phyloP scores from a whole-genome alignment of 1,284 basidiomycete species.

The Flammula alnicola region DNA sequence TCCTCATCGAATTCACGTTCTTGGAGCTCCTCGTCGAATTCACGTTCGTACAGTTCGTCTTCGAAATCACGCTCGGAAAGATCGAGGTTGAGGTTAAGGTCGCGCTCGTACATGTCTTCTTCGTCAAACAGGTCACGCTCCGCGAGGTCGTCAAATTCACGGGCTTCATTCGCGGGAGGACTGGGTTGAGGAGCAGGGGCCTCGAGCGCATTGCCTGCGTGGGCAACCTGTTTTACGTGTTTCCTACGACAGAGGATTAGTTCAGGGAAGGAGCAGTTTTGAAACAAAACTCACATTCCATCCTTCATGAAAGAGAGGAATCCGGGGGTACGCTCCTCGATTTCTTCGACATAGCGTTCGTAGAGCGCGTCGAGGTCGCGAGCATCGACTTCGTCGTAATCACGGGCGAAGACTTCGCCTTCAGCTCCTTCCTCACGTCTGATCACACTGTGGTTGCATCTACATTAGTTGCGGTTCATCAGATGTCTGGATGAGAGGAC shows the following conservation, averaged over 20 bases:
- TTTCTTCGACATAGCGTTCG: constrained; percentile 3
- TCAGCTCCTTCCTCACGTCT: no score
- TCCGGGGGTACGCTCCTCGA: constrained; percentile 1
- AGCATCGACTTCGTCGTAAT: not conserved
- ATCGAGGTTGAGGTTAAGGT: not conserved
- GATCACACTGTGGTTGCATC: no score
- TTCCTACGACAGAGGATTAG: not conserved
- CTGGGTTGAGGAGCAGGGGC: not conserved
- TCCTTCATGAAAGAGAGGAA: constrained; percentile 12
- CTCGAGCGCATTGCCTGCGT: not conserved
- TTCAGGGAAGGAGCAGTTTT: no score
- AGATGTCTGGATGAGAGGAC: no score
- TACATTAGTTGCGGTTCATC: no score
- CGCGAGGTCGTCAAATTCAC: not conserved
- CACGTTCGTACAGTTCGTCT: not conserved
- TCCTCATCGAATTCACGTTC: constrained; percentile 5
- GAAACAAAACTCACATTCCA: constrained; percentile 3
- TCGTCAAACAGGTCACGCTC: not conserved
- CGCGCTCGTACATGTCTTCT: constrained; percentile 3
- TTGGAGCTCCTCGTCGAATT: constrained; percentile 3
- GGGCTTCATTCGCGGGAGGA: not conserved
- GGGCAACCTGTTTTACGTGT: constrained; percentile 6
- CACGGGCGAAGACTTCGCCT: constrained; percentile 2
- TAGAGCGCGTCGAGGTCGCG: constrained; percentile 11
- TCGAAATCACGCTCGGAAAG: not conserved